Evolutionary conservation across 768 basidiomycete species (phyloP), one percentile per base, ranked within the genome.

Genomic region (Mycena latifolia): DNA sequence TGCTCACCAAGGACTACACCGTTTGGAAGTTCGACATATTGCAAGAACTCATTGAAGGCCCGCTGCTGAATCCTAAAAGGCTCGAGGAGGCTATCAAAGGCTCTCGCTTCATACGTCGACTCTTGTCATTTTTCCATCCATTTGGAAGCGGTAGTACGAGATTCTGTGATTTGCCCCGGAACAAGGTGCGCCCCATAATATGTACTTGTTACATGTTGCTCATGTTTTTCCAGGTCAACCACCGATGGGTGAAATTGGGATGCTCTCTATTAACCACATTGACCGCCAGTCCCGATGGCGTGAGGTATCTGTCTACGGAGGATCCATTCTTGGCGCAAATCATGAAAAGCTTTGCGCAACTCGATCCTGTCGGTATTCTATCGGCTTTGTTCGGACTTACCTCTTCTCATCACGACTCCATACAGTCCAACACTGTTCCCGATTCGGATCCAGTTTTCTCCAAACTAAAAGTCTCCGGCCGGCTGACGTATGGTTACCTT

Each of bases 41-140:
- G 57, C 88, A 93, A 70, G 95, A 96, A 43, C 81, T 98, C 11
- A 86, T 98, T 29, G 95, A 99, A 71, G 98, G 98, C 0, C 95
- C 97, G 2, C 79, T 99, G 61, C 82, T 96, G 51, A 97, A 96
- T 72, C 90, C 95, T 2, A 94, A 94, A 74, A 84, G 98, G 39
- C 85, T 99, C 76, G 97, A 99, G 74, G 98, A 99, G 78, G 94
- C 95, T 3, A 93, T 97, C 74, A 92, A 91, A 74, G 94, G 91
- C 17, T 91, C 93, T 15, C 89, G 93, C 69, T 97, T 96, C 70
- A 89, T 97, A 61, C 87, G 92, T n/a, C 84, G 94, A 35, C 80
- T 99, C n/a, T 90, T 97, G 84, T 86, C 89, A 0, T 99, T 99
- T 81, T 98, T 92, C 75, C 92, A 97, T 74, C 98, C 98, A 1